A percentile compares a stretch with the other conserved stretches of the same genome.
Conservation (phyloP, 2,329 filamentous ascomycete species). For the Fusarium tuaranense region DNA sequence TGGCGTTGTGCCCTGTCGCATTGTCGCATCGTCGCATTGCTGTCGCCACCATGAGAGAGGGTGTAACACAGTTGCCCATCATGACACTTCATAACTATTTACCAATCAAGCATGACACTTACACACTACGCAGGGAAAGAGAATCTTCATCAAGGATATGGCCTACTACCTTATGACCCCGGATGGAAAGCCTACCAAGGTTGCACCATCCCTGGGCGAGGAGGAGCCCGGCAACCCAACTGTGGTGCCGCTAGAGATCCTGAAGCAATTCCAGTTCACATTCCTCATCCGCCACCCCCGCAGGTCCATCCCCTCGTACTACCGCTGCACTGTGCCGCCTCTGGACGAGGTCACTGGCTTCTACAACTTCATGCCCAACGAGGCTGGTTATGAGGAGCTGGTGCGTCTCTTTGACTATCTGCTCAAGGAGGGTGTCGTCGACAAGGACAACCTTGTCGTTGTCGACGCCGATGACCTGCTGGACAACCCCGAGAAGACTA, state of each 20-base stretch:
- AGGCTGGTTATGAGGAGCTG: slow-evolving; percentile 92
- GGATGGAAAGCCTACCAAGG: slow-evolving; percentile 71
- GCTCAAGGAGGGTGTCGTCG: slow-evolving; percentile 74
- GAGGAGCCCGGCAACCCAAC: slow-evolving; percentile 83
- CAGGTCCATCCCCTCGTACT: slow-evolving; percentile 91
- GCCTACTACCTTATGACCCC: slow-evolving; percentile 90
- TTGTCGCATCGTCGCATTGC: slow-evolving; percentile 8
- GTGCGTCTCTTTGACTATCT: slow-evolving; percentile 90
- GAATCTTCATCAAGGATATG: slow-evolving; percentile 98
- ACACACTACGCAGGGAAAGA: slow-evolving; percentile 74
- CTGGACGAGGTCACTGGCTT: slow-evolving; percentile 86
- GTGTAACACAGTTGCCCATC: not conserved
- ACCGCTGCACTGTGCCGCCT: slow-evolving; percentile 92
- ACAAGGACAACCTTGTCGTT: slow-evolving; percentile 81
- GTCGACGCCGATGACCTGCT: slow-evolving; percentile 95
- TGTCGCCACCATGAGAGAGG: not conserved
- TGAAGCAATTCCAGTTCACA: slow-evolving; percentile 90
- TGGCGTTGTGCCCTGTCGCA: slow-evolving; percentile 7
- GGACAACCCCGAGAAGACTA: slow-evolving; percentile 81
- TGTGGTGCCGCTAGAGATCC: slow-evolving; percentile 78
- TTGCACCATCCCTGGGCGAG: slow-evolving; percentile 83
- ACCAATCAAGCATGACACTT: slow-evolving; percentile 28
- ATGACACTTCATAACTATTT: not conserved
- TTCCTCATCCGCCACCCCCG: slow-evolving; percentile 98
- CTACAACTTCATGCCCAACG: slow-evolving; percentile 84